A percentile compares a stretch with the other conserved stretches of the same genome.
These are phyloP conservation scores for Ashbya aceris DNA, from an alignment of 1,139 yeast species.

Conservation along the genomic window DNA sequence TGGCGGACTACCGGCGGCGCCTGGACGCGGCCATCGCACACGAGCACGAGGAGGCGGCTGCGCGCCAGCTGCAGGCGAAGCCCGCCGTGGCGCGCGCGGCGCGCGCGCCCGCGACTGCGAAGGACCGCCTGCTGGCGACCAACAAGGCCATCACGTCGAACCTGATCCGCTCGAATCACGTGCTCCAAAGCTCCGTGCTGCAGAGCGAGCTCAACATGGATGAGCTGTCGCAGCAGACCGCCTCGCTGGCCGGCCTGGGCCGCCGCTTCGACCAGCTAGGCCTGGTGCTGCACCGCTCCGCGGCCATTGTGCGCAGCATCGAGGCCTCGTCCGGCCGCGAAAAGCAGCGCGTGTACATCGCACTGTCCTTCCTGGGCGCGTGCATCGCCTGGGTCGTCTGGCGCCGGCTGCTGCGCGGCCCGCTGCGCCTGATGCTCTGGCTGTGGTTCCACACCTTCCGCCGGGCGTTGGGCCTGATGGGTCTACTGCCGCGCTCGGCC, in stretches of 20 bases:
- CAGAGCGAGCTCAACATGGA: constrained; percentile 54
- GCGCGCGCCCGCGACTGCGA: constrained; percentile 11
- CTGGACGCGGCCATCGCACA: constrained; percentile 1
- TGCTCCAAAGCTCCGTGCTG: constrained; percentile 45
- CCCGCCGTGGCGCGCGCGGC: neutral
- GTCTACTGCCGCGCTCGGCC: constrained; percentile 14
- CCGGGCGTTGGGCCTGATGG: constrained; percentile 23
- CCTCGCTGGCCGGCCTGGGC: constrained; percentile 38
- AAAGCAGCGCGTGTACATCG: constrained; percentile 43
- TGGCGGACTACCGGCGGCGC: neutral
- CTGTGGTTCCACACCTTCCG: constrained; percentile 38
- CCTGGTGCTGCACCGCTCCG: constrained; percentile 40
- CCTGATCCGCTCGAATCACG: constrained; percentile 31
- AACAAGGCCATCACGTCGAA: constrained; percentile 32
- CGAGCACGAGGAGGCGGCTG: constrained; percentile 1
- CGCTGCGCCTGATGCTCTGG: constrained; percentile 43
- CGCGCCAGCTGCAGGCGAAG: neutral
- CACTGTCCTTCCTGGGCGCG: constrained; percentile 40
- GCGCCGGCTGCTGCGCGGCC: constrained; percentile 44
- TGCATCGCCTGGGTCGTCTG: constrained; percentile 50
- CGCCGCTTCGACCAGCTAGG: constrained; percentile 40
- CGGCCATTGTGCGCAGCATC: constrained; percentile 38
- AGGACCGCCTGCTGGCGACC: constrained; percentile 29
- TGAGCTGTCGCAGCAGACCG: constrained; percentile 47
- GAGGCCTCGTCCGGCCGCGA: constrained; percentile 49